A percentile compares a stretch with the other conserved stretches of the same genome.
phyloP scores from a whole-genome alignment of 2,329 filamentous ascomycete species.

The Pseudonectria buxi region DNA sequence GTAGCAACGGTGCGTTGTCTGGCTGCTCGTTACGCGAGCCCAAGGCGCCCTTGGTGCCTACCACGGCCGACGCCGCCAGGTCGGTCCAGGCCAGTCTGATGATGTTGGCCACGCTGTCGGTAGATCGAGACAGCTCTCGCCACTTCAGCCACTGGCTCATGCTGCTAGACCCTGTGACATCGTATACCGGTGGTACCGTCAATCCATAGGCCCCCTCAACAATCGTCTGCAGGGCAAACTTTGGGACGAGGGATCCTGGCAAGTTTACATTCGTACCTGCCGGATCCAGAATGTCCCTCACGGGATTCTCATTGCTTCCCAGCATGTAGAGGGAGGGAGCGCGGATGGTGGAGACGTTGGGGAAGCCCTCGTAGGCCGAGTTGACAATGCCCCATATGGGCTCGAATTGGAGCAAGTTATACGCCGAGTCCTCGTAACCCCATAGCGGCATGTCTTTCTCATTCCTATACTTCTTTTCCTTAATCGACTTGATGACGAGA shows the following conservation, averaged over 20 bases:
- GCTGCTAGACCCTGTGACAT: constrained; percentile 7
- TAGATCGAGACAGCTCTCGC: constrained; percentile 8
- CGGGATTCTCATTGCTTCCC: neutral
- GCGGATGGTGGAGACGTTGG: constrained; percentile 6
- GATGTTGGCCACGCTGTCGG: constrained; percentile 5
- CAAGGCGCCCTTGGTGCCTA: constrained; percentile 14
- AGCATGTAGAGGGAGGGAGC: constrained; percentile 10
- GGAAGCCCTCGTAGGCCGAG: constrained; percentile 8
- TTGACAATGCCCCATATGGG: constrained; percentile 18
- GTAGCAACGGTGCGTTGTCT: constrained; percentile 6
- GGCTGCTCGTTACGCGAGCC: constrained; percentile 10
- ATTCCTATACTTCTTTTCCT: constrained; percentile 29
- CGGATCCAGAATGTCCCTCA: too few relatives aligned
- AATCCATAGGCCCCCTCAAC: neutral
- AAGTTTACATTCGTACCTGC: neutral
- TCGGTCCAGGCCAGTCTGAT: constrained; percentile 13
- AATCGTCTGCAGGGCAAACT: constrained; percentile 7
- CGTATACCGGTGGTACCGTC: constrained; percentile 1
- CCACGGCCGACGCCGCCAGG: constrained; percentile 14
- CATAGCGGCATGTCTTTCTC: constrained; percentile 26
- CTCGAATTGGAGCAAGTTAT: constrained; percentile 7
- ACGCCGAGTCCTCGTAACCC: constrained; percentile 23
- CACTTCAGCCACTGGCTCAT: constrained; percentile 14
- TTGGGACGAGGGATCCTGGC: neutral
- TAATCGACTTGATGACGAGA: constrained; percentile 27